phyloP scores from a whole-genome alignment of 2,329 filamentous ascomycete species.

The Teratosphaeria epicoccoides region DNA sequence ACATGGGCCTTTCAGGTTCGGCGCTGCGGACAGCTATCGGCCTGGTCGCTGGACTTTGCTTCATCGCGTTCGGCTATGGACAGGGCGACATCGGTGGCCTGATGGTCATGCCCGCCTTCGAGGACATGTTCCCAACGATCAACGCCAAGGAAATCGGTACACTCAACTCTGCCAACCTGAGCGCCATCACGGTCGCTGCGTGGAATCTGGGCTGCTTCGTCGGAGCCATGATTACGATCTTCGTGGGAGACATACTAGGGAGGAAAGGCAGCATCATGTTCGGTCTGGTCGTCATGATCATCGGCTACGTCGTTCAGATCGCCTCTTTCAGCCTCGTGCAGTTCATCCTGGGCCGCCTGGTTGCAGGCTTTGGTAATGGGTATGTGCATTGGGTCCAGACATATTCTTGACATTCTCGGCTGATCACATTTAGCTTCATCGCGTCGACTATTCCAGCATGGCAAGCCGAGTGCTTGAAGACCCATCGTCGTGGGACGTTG shows the following conservation, averaged over 20 bases:
- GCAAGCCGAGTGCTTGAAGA: constrained; percentile 38
- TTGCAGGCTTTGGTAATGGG: constrained; percentile 38
- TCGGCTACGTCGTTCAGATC: constrained; percentile 51
- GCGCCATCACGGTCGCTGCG: constrained; percentile 31
- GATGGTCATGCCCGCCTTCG: constrained; percentile 55
- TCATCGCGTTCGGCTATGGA: constrained; percentile 10
- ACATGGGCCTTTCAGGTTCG: constrained; percentile 13
- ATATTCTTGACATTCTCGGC: background rate
- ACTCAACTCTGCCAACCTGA: constrained; percentile 27
- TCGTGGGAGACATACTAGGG: constrained; percentile 48
- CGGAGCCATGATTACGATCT: constrained; percentile 32
- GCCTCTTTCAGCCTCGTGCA: constrained; percentile 36
- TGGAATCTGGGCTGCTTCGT: constrained; percentile 36
- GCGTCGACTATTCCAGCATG: constrained; percentile 34
- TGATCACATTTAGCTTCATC: constrained; percentile 24
- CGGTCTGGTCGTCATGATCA: constrained; percentile 46
- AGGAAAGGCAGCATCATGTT: constrained; percentile 47
- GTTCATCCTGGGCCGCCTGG: constrained; percentile 39
- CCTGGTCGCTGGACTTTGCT: constrained; percentile 12
- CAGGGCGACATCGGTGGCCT: constrained; percentile 34
- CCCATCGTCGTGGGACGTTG: constrained; percentile 36
- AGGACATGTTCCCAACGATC: constrained; percentile 33
- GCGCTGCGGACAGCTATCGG: constrained; percentile 12
- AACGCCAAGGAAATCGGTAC: constrained; percentile 28
- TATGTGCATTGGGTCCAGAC: background rate